Evolutionary conservation across 345 rosid species (phyloP), one percentile per base, ranked within the genome.

Genomic region (Eutrema heterophyllum): DNA sequence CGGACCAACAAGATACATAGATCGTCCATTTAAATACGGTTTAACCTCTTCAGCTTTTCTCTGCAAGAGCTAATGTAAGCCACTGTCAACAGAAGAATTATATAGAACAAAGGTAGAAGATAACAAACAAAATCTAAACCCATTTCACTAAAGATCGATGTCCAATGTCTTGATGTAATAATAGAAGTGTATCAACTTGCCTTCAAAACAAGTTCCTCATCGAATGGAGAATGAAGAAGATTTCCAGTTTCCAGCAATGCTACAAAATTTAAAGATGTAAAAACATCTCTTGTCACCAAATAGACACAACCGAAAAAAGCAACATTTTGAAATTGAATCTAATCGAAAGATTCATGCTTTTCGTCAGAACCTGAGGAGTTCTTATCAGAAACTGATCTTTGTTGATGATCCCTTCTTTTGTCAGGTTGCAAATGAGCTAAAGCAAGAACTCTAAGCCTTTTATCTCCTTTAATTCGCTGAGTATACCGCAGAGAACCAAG

Each of bases 1-100:
- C 96, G 86, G 40, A 91, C 98, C 98, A 70, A 94, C 98, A 70
- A 94, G 96, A 81, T 87, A 94, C 75, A 94, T 81, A 71, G 90
- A 84, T 60, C 89, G 84, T 62, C 97, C 97, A 26, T 74, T 80
- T 80, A 94, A 81, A 81, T 83, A 87, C 10, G 88, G 92, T 79
- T 81, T 84, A 64, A 94, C 73, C 84, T 84, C 90, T 74, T 80
- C 86, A 38, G 92, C 84, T 77, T 85, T 91, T 59, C 78, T 86
- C 98, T 94, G 93, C 88, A 86, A 69, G 72, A 43, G 27, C 32
- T 21, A 33, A 43, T n/a, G 38, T 24, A 64, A 65, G 71, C 71
- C 74, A 59, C 54, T 66, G 65, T 66, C 82, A 83, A 74, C 45
- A 77, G 30, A 60, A 49, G 56, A 52, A 35, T 21, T 74, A 45